phyloP scores from a whole-genome alignment of 2,329 filamentous ascomycete genomes.

The Arthrobotrys iridis region DNA sequence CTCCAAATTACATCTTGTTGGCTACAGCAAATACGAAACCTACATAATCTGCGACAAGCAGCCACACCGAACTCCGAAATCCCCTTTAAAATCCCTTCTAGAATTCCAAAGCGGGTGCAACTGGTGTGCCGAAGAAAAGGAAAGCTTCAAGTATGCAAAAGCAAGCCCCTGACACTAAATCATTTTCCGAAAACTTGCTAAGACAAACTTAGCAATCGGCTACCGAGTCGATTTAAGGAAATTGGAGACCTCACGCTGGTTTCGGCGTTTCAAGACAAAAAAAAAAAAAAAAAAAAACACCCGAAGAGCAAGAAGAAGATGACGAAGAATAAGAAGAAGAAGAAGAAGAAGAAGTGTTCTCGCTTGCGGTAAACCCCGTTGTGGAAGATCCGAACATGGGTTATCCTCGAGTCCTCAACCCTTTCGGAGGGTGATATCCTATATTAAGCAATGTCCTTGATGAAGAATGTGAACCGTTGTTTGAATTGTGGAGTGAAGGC shows the following conservation, averaged over 20 bases:
- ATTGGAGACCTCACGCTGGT: background rate
- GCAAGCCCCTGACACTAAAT: background rate
- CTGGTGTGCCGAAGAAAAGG: no score
- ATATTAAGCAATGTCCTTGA: background rate
- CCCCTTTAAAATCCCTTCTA: no score
- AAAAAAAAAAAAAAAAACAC: no score
- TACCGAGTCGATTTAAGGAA: slow-evolving; percentile 33
- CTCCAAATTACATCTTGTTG: no score
- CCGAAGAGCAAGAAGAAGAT: no score
- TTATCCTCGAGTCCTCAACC: background rate
- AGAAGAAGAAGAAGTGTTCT: background rate
- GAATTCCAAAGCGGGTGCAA: no score
- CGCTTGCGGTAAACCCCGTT: background rate
- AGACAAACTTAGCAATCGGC: slow-evolving; percentile 14
- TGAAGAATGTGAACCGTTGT: background rate
- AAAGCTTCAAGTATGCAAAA: no score
- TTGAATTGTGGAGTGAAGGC: no score
- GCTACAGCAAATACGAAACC: no score
- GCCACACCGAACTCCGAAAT: no score
- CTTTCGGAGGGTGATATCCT: slow-evolving; percentile 12
- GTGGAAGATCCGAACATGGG: background rate
- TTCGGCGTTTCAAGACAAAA: background rate
- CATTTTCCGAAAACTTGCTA: background rate
- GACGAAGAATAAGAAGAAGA: no score
- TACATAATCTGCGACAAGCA: no score